These are phyloP conservation scores for Arthroderma sp. DNA, from an alignment of 2,329 filamentous ascomycete species.

Conservation along the genomic window DNA sequence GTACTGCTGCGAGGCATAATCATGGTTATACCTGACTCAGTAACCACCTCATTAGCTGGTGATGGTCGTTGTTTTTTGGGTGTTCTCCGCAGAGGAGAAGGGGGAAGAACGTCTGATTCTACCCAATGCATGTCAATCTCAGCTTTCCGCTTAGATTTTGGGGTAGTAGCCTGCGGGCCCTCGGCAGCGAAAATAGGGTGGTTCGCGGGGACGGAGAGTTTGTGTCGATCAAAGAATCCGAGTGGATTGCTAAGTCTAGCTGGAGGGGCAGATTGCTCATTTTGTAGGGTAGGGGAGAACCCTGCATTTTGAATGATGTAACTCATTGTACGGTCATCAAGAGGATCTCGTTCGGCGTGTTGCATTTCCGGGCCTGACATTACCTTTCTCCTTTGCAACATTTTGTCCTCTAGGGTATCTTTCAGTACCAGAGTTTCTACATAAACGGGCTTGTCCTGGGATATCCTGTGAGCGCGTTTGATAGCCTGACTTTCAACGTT, in stretches of 20 bases:
- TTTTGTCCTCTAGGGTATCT: slow-evolving; percentile 72
- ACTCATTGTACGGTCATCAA: slow-evolving; percentile 46
- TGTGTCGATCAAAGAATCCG: slow-evolving; percentile 28
- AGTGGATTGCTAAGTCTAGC: slow-evolving; percentile 19
- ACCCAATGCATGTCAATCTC: too few relatives aligned
- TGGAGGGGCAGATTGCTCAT: slow-evolving; percentile 16
- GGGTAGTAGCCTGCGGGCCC: too few relatives aligned
- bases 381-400: slow-evolving; percentile 56
- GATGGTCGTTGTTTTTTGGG: too few relatives aligned
- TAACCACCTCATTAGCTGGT: too few relatives aligned
- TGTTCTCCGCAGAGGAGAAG: too few relatives aligned
- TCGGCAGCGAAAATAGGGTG: too few relatives aligned
- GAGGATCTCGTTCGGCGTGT: slow-evolving; percentile 41
- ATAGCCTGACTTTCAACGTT: slow-evolving; percentile 80
- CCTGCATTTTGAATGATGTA: slow-evolving; percentile 45
- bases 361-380: slow-evolving; percentile 56
- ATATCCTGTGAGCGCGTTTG: slow-evolving; percentile 77
- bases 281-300: slow-evolving; percentile 30
- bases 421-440: slow-evolving; percentile 77
- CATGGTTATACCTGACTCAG: too few relatives aligned
- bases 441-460: slow-evolving; percentile 61
- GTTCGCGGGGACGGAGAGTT: slow-evolving; percentile 19
- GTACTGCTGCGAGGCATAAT: too few relatives aligned
- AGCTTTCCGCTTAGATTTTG: too few relatives aligned
- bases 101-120: too few relatives aligned